Percentiles rank a stretch among this genome's conserved stretches.
Conservation (phyloP, 2,329 filamentous ascomycete genomes). For the Macroventuria anomochaeta region DNA sequence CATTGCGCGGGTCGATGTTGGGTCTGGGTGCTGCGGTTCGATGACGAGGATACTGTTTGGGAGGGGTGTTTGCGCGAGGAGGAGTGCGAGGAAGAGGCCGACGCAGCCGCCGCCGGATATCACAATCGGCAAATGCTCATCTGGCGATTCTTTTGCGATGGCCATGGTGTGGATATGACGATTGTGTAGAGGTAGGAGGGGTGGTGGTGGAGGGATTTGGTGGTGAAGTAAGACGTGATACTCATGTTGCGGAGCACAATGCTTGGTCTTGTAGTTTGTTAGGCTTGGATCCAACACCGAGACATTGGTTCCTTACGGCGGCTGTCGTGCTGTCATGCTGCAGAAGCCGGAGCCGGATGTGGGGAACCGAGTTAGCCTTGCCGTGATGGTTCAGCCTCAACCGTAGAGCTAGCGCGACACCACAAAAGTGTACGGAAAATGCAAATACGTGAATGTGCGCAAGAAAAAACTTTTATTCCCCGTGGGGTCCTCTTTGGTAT, state of each 20-base stretch:
- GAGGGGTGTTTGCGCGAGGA: conserved; percentile 45
- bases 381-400: conserved; percentile 10
- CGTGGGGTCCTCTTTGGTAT: background rate
- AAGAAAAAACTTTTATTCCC: background rate
- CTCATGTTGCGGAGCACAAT: background rate
- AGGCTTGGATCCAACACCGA: background rate
- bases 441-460: background rate
- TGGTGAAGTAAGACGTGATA: background rate
- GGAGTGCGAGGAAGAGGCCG: conserved; percentile 51
- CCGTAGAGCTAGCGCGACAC: background rate
- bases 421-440: background rate
- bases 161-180: conserved; percentile 2
- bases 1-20: conserved; percentile 50
- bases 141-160: background rate
- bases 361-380: conserved; percentile 20
- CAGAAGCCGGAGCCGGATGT: conserved; percentile 16
- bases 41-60: conserved; percentile 45
- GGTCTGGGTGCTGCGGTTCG: conserved; percentile 34
- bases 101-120: conserved; percentile 52
- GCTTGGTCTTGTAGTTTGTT: background rate
- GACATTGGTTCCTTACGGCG: background rate
- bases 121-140: conserved; percentile 36
- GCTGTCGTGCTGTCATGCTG: conserved; percentile 15
- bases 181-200: too few relatives aligned
- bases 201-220: too few relatives aligned